A percentile compares a stretch with the other conserved stretches of the same genome.
Evolutionary conservation across 225 moss, liverwort and hornwort species (phyloP).

Genomic region (Straminergon stramineum): DNA sequence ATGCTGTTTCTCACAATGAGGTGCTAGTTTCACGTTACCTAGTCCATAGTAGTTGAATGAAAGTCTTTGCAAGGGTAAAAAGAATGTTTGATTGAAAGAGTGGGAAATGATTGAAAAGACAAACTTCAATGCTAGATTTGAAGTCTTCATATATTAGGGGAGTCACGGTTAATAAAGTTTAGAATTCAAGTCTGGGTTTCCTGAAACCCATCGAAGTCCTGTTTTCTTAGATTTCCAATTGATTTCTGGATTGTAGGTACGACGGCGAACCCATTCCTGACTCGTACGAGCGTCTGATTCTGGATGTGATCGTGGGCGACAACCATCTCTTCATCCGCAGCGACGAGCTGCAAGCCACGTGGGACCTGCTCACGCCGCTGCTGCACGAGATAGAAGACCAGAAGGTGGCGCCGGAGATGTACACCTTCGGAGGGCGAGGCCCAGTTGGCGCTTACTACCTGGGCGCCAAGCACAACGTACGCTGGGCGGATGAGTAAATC

Average conservation of each 20-base stretch:
- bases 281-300: slow-evolving; percentile 84
- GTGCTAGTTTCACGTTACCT: not conserved
- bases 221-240: not conserved
- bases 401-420: slow-evolving; percentile 78
- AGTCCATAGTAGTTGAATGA: not conserved
- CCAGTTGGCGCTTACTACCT: slow-evolving; percentile 87
- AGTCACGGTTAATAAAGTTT: not conserved
- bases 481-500: slow-evolving; percentile 65
- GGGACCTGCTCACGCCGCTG: slow-evolving; percentile 78
- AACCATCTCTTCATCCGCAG: slow-evolving; percentile 84
- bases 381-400: slow-evolving; percentile 55
- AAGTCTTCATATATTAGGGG: not conserved
- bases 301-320: slow-evolving; percentile 83
- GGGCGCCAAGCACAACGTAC: slow-evolving; percentile 69
- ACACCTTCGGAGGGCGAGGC: slow-evolving; percentile 86
- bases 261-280: slow-evolving; percentile 44
- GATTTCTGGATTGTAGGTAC: slow-evolving; percentile 22
- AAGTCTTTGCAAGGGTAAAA: too few species aligned
- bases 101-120: not conserved
- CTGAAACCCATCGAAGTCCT: not conserved
- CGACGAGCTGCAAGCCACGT: slow-evolving; percentile 70
- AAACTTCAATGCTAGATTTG: not conserved
- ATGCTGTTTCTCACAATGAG: not conserved
- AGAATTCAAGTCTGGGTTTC: not conserved
- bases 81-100: not conserved